Base-by-base conservation (phyloP, 148 eudicot genomes). In the Spergularia marina region DNA sequence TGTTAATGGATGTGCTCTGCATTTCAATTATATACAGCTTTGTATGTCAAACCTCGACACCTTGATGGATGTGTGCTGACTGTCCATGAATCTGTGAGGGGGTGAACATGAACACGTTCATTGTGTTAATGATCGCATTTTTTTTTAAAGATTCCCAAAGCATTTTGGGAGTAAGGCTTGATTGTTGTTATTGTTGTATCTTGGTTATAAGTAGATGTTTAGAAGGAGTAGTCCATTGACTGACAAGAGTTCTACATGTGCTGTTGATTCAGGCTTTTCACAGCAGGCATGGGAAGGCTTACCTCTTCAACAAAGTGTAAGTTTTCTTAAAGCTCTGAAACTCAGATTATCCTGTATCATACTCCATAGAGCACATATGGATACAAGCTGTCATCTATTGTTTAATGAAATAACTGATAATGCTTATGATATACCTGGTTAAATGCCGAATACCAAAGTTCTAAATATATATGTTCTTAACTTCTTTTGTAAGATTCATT, bases 261-360 rank as follows among this genome's bases (percentile, higher is more conserved):
- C 80, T 83, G 68, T 86, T 82, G 77, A 72, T 90, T 73, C 90
- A 93, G 98, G 80, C 90, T 72, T 93, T 93, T 72, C 90, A 87
- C 75, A 65, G 80, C 91, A 90, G 85, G 90, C 90, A 93, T 84
- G 98, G 98, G 78, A 93, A 84, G 82, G 98, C 98, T 80, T 93
- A 93, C 82, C 96, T 93, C 90, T 93, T 93, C 91, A 89, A 78
- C 80, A 90, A 87, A 83, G 96, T 93, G 98, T 93, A 93, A 89
- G 98, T 92, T 80, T 85, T 78, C 86, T 77, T 79, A 72, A 73
- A 81, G 72, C 64, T 72, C 75, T 74, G 44, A 75, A 53, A 47
- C 36, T 68, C 17, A 20, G 49, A 44, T 49, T 47, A 41, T 23
- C 63, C 20, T n/a, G 70, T 36, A 34, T 36, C 53, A 14, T 30